phyloP scores from a whole-genome alignment of 2,329 filamentous ascomycete genomes.

The Ceratocystis destructans region DNA sequence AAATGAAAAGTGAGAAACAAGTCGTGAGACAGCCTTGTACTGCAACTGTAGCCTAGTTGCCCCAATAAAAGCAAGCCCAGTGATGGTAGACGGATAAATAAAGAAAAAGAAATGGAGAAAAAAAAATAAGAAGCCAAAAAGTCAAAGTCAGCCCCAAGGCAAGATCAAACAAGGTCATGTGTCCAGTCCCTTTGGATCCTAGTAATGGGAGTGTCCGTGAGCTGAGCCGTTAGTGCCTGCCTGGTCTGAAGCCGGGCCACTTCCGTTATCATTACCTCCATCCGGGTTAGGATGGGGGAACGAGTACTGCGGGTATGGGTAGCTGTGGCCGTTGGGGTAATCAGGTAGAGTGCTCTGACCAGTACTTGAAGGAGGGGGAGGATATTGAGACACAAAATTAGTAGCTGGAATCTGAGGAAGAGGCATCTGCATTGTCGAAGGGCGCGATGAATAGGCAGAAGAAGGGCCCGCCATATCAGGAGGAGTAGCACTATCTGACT shows the following conservation, averaged over 20 bases:
- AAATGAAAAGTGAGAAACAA: slow-evolving; percentile 9
- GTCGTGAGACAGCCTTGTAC: slow-evolving; percentile 5
- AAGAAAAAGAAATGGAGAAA: neutral
- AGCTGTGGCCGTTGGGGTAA: slow-evolving; percentile 41
- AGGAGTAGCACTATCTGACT: slow-evolving; percentile 4
- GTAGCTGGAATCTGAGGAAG: slow-evolving; percentile 11
- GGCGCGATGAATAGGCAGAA: neutral
- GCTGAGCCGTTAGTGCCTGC: slow-evolving; percentile 46
- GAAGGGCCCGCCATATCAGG: neutral
- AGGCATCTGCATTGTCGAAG: slow-evolving; percentile 13
- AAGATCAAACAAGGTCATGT: neutral
- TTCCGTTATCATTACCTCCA: neutral
- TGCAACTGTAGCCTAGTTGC: neutral
- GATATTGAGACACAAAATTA: neutral
- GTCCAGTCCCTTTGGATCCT: neutral
- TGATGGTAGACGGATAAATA: slow-evolving; percentile 2
- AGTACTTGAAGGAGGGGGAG: slow-evolving; percentile 28
- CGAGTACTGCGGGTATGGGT: slow-evolving; percentile 35
- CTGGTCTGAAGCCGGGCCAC: slow-evolving; percentile 27
- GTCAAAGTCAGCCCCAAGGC: neutral
- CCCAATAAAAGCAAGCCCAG: neutral
- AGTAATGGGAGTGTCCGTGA: slow-evolving; percentile 32
- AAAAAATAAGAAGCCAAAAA: neutral
- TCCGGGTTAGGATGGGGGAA: neutral
- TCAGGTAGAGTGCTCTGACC: slow-evolving; percentile 39